These are phyloP conservation scores for Pleoardoris graminearum DNA, from an alignment of 2,329 filamentous ascomycete genomes.

Conservation along the genomic window DNA sequence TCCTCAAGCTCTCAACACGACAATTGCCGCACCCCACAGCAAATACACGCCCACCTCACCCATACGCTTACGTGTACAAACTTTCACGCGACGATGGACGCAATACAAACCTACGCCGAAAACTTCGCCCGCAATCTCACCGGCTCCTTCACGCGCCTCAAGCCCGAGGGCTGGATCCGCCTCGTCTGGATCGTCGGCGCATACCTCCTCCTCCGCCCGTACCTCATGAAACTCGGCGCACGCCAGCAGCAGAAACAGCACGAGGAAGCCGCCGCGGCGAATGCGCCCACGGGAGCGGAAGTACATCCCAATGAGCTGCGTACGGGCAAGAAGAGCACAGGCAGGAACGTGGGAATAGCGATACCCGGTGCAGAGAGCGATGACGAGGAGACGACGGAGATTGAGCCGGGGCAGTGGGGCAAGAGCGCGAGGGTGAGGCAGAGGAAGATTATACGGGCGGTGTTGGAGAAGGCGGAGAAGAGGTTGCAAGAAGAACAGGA, in stretches of 20 bases:
- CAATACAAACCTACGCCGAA: slow-evolving; percentile 32
- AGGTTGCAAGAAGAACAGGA: slow-evolving; percentile 60
- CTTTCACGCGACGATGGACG: slow-evolving; percentile 1
- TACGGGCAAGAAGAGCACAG: slow-evolving; percentile 45
- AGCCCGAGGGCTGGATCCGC: slow-evolving; percentile 60
- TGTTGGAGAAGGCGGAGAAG: slow-evolving; percentile 64
- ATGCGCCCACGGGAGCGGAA: slow-evolving; percentile 39
- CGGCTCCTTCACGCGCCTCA: slow-evolving; percentile 50
- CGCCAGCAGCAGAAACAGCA: slow-evolving; percentile 66
- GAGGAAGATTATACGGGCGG: slow-evolving; percentile 66
- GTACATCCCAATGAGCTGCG: slow-evolving; percentile 41
- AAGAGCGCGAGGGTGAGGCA: slow-evolving; percentile 71
- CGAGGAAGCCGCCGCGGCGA: slow-evolving; percentile 55
- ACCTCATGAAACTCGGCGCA: slow-evolving; percentile 69
- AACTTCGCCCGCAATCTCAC: slow-evolving; percentile 48
- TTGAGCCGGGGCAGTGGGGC: slow-evolving; percentile 63
- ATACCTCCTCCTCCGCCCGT: slow-evolving; percentile 72
- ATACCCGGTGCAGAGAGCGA: slow-evolving; percentile 59
- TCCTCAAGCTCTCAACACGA: too few species aligned
- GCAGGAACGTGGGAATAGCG: slow-evolving; percentile 22
- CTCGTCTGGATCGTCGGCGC: slow-evolving; percentile 71
- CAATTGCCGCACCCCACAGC: too few species aligned
- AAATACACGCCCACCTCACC: slow-evolving; percentile 16
- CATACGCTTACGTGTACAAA: slow-evolving; percentile 13
- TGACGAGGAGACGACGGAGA: slow-evolving; percentile 44